Conservation (phyloP, 2,329 filamentous ascomycete species). For the Microdochium paspali region DNA sequence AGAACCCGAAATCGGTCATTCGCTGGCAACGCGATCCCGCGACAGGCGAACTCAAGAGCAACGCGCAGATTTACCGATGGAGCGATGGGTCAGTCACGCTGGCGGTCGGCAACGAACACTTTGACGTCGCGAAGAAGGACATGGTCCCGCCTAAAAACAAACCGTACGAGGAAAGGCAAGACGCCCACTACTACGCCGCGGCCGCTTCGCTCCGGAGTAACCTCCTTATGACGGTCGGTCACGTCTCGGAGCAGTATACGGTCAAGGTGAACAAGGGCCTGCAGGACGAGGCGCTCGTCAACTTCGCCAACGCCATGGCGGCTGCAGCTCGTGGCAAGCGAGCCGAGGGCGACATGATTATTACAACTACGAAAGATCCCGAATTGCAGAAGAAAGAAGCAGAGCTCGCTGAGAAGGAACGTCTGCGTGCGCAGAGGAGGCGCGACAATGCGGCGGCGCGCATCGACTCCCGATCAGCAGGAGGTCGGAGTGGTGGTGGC, state of each 20-base stretch:
- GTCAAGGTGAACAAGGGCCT: conserved; percentile 58
- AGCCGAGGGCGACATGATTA: conserved; percentile 48
- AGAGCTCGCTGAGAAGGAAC: conserved; percentile 66
- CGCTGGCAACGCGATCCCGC: conserved; percentile 60
- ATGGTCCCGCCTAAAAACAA: conserved; percentile 54
- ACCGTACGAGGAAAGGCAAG: conserved; percentile 56
- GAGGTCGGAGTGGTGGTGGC: conserved; percentile 40
- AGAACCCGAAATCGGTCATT: conserved; percentile 54
- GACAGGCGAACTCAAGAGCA: conserved; percentile 62
- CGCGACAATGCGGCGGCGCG: conserved; percentile 59
- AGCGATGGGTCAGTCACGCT: conserved; percentile 71
- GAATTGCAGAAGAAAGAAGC: conserved; percentile 67
- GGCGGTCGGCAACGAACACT: conserved; percentile 66
- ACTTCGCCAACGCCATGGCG: conserved; percentile 58
- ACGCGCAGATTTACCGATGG: conserved; percentile 67
- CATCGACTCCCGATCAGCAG: conserved; percentile 46
- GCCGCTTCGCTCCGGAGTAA: conserved; percentile 61
- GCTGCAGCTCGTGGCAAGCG: conserved; percentile 48
- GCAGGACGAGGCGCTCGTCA: conserved; percentile 62
- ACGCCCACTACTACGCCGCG: conserved; percentile 68
- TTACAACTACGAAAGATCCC: conserved; percentile 63
- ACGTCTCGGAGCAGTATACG: conserved; percentile 64
- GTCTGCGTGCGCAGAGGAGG: conserved; percentile 54
- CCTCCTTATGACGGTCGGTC: conserved; percentile 63
- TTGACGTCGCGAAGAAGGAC: conserved; percentile 61